These are phyloP conservation scores for Pythium utonaiense DNA, from an alignment of 352 stramenopile species.

Conservation along the genomic window DNA sequence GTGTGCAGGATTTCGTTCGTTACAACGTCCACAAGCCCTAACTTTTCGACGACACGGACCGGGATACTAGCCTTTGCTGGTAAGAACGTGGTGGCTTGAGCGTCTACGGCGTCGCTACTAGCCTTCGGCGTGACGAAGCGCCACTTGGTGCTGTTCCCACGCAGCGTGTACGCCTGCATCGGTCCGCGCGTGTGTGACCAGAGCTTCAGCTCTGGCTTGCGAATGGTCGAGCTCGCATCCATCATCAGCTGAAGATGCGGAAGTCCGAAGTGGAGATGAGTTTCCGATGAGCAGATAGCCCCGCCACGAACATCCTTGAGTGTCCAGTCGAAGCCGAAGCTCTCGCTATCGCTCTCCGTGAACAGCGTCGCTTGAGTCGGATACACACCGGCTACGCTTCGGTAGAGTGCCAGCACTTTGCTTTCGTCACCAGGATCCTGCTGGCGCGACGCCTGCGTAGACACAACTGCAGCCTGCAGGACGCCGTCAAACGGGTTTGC, in stretches of 20 bases:
- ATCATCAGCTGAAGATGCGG: slow-evolving; percentile 58
- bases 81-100: slow-evolving; percentile 45
- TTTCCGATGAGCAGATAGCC: not conserved
- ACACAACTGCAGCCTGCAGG: slow-evolving; percentile 63
- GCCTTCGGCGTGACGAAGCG: slow-evolving; percentile 38
- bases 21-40: slow-evolving; percentile 31
- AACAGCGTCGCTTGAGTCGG: slow-evolving; percentile 25
- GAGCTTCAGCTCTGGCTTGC: slow-evolving; percentile 50
- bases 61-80: slow-evolving; percentile 30
- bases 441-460: slow-evolving; percentile 28
- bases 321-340: slow-evolving; percentile 64
- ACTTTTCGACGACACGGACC: slow-evolving; percentile 24
- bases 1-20: slow-evolving; percentile 54
- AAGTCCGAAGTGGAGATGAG: slow-evolving; percentile 60
- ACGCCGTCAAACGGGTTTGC: slow-evolving; percentile 52
- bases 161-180: slow-evolving; percentile 55
- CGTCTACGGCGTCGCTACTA: slow-evolving; percentile 40
- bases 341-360: slow-evolving; percentile 27
- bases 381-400: slow-evolving; percentile 53
- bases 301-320: slow-evolving; percentile 14
- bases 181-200: slow-evolving; percentile 69
- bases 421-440: slow-evolving; percentile 19
- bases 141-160: slow-evolving; percentile 31
- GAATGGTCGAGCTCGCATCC: slow-evolving; percentile 33
- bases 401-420: slow-evolving; percentile 54